These are phyloP conservation scores for Apiotrichum siamense DNA, from an alignment of 1,284 basidiomycete genomes.

Conservation along the genomic window DNA sequence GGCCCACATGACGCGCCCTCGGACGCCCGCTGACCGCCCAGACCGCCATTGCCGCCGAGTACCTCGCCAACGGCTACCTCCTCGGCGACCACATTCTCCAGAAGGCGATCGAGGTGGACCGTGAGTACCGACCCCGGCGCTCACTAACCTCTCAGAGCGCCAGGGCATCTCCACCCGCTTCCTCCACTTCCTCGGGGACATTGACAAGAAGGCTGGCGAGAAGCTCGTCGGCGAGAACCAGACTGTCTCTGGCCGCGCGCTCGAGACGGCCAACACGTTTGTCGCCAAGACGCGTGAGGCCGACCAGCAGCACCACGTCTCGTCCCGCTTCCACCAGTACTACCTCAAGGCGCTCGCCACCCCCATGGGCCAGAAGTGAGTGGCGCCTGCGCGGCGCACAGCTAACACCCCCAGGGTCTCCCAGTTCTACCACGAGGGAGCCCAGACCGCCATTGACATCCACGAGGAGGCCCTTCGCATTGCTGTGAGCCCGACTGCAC, in stretches of 20 bases:
- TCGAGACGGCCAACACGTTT: slow-evolving; percentile 53
- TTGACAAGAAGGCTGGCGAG: slow-evolving; percentile 65
- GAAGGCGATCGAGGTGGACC: slow-evolving; percentile 79
- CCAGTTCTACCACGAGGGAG: slow-evolving; percentile 61
- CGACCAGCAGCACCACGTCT: slow-evolving; percentile 72
- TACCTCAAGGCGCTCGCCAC: slow-evolving; percentile 69
- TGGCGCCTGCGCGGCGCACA: neutral
- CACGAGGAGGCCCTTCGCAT: slow-evolving; percentile 53
- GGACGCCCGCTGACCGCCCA: slow-evolving; percentile 21
- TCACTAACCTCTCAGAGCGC: slow-evolving; percentile 53
- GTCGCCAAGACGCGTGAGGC: slow-evolving; percentile 62
- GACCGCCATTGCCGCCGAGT: slow-evolving; percentile 71
- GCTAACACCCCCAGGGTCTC: slow-evolving; percentile 34
- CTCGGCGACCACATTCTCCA: slow-evolving; percentile 73
- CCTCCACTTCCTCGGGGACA: slow-evolving; percentile 63
- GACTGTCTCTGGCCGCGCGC: slow-evolving; percentile 67
- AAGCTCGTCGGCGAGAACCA: slow-evolving; percentile 50
- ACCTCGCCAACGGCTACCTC: slow-evolving; percentile 71
- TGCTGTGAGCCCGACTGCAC: slow-evolving; percentile 26
- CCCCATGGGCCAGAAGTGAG: slow-evolving; percentile 63
- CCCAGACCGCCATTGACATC: slow-evolving; percentile 59
- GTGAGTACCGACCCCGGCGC: slow-evolving; percentile 49
- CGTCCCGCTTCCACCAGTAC: slow-evolving; percentile 66
- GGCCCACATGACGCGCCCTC: too few species aligned
- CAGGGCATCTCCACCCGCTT: slow-evolving; percentile 82